These are phyloP conservation scores for Cladosporium halotolerans DNA, from an alignment of 2,329 filamentous ascomycete genomes.

Conservation along the genomic window DNA sequence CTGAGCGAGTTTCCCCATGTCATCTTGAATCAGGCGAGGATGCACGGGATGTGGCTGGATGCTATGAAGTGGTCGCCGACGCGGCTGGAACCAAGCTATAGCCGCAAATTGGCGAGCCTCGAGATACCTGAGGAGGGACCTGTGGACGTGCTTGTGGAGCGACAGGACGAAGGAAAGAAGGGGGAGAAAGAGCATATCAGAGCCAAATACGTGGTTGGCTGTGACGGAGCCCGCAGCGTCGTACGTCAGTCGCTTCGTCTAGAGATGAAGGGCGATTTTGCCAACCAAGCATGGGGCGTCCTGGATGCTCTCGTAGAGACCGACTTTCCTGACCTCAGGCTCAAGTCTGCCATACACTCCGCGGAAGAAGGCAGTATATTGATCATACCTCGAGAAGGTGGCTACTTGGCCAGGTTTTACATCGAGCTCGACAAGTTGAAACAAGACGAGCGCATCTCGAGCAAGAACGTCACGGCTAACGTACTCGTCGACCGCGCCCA, in stretches of 20 bases:
- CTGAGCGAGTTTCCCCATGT: conserved; percentile 60
- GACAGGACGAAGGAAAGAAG: conserved; percentile 29
- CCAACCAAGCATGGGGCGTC: conserved; percentile 33
- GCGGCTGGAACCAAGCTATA: conserved; percentile 27
- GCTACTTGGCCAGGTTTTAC: conserved; percentile 30
- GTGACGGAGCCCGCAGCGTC: conserved; percentile 29
- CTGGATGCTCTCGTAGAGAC: conserved; percentile 30
- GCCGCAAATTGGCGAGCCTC: conserved; percentile 20
- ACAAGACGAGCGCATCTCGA: conserved; percentile 46
- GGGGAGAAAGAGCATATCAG: conserved; percentile 25
- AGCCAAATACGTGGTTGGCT: conserved; percentile 32
- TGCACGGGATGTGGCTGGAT: conserved; percentile 47
- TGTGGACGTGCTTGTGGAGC: conserved; percentile 43
- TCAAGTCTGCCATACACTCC: conserved; percentile 49
- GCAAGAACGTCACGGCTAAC: conserved; percentile 58
- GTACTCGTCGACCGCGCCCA: conserved; percentile 58
- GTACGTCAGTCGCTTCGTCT: conserved; percentile 27
- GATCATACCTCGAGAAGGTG: conserved; percentile 57
- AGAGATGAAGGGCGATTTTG: conserved; percentile 31
- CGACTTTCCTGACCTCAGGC: conserved; percentile 48
- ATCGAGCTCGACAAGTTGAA: conserved; percentile 35
- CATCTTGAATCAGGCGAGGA: conserved; percentile 64
- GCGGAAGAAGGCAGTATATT: conserved; percentile 65
- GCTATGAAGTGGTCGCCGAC: conserved; percentile 29
- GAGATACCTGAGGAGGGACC: conserved; percentile 39